These are phyloP conservation scores for Solanum hybrid DNA, from an alignment of 305 asterid genomes.

Conservation along the genomic window DNA sequence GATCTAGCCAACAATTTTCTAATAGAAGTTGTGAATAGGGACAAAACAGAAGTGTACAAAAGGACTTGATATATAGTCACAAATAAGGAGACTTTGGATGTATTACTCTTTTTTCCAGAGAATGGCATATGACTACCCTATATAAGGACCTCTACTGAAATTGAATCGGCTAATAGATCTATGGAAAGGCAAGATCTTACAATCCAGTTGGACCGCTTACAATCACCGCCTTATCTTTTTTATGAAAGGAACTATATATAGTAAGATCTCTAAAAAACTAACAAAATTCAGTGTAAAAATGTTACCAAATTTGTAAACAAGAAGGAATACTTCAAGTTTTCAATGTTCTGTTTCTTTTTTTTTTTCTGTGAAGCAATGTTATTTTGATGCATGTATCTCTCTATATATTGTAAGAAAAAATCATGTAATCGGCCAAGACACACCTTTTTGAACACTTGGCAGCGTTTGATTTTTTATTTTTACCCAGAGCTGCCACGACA, in stretches of 20 bases:
- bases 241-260: too few relatives aligned
- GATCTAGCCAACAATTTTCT: background rate
- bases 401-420: background rate
- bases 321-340: background rate
- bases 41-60: background rate
- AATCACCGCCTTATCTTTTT: background rate
- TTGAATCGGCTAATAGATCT: too few relatives aligned
- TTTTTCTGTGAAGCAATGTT: too few relatives aligned
- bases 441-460: background rate
- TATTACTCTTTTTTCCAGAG: background rate
- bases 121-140: background rate
- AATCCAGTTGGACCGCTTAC: background rate
- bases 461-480: background rate
- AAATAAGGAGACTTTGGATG: background rate
- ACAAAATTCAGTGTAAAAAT: background rate
- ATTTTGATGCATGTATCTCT: background rate
- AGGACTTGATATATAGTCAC: too few relatives aligned
- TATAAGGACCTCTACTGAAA: background rate
- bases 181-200: background rate
- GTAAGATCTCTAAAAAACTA: background rate
- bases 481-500: background rate
- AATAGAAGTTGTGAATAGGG: background rate
- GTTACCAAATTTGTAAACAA: too few relatives aligned
- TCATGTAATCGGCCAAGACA: background rate
- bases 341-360: background rate